Evolutionary conservation across 441 rosid genomes (phyloP).

Genomic region (Capsella rubella): DNA sequence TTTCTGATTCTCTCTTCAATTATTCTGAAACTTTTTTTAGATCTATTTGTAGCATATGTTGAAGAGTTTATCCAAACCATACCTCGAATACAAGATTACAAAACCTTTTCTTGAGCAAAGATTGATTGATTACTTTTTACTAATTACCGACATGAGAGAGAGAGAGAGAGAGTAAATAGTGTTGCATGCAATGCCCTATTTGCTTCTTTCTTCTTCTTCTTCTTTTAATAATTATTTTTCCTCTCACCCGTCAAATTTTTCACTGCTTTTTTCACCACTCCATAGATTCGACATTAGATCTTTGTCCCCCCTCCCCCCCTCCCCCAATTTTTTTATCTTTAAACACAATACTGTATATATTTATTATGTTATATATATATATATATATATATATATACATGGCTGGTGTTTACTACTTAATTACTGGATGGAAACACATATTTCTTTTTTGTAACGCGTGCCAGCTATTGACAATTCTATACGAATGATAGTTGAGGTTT

Average conservation of each 20-base stretch:
- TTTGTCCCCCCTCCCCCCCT: not conserved
- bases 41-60: not conserved
- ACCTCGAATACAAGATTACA: not conserved
- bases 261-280: not conserved
- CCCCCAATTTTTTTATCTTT: not conserved
- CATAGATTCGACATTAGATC: not conserved
- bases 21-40: not conserved
- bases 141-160: not conserved
- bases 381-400: no score
- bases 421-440: no score
- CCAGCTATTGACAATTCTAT: no score
- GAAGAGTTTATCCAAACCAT: not conserved
- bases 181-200: not conserved
- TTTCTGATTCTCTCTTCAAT: not conserved
- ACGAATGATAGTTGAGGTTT: no score
- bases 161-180: not conserved
- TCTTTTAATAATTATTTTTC: not conserved
- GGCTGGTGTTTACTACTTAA: no score
- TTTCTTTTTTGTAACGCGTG: no score
- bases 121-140: not conserved
- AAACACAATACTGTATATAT: no score
- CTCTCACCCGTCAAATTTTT: not conserved
- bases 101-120: not conserved
- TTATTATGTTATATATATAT: no score
- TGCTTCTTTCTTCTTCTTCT: not conserved